Percentiles rank a stretch among this genome's conserved stretches.
These are phyloP conservation scores for Mallotus repandus DNA, from an alignment of 441 rosid species.

Conservation along the genomic window DNA sequence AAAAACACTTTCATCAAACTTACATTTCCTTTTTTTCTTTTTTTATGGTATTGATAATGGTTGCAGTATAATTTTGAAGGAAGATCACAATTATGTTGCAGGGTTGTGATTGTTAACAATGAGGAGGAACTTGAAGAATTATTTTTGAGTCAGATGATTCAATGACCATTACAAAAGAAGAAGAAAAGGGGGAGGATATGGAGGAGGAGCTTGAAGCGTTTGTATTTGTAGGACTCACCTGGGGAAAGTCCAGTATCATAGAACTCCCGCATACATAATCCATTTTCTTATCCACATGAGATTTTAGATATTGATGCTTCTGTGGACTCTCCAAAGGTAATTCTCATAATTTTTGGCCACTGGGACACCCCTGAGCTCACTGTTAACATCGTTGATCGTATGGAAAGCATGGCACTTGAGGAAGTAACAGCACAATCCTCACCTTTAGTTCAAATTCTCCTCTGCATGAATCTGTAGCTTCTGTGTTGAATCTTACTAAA, in stretches of 20 bases:
- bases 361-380: slow-evolving; percentile 81
- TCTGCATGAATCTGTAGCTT: slow-evolving; percentile 46
- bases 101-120: too few relatives aligned
- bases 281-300: slow-evolving; percentile 69
- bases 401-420: slow-evolving; percentile 10
- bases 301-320: slow-evolving; percentile 79
- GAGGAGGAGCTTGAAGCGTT: slow-evolving; percentile 54
- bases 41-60: too few relatives aligned
- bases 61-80: too few relatives aligned
- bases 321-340: slow-evolving; percentile 78
- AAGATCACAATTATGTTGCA: too few relatives aligned
- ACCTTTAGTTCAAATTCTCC: slow-evolving; percentile 51
- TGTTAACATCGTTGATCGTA: slow-evolving; percentile 54
- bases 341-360: slow-evolving; percentile 78
- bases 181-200: slow-evolving; percentile 54
- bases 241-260: slow-evolving; percentile 78
- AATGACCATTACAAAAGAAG: slow-evolving; percentile 47
- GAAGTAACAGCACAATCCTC: slow-evolving; percentile 42
- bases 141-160: slow-evolving; percentile 52
- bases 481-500: slow-evolving; percentile 43
- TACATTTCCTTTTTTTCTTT: too few relatives aligned
- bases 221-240: slow-evolving; percentile 69
- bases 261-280: slow-evolving; percentile 64
- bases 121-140: slow-evolving; percentile 48
- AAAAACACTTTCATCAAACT: too few relatives aligned